These are phyloP conservation scores for Wickerhamiella qilinensis DNA, from an alignment of 805 yeast species.

Conservation along the genomic window DNA sequence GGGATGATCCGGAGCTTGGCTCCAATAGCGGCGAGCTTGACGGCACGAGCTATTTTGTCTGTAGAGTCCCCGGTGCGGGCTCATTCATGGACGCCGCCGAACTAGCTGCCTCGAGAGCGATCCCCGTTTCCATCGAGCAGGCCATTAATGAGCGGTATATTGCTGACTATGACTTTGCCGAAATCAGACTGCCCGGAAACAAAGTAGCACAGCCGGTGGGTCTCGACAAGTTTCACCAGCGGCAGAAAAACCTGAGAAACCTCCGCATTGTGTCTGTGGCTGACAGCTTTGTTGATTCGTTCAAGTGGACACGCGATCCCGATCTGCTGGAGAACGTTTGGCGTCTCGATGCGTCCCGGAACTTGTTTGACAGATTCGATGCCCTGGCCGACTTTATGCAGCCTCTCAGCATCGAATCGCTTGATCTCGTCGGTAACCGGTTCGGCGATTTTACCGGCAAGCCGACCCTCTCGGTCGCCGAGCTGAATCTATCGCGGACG, in stretches of 20 bases:
- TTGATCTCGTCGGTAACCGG: slow-evolving; percentile 34
- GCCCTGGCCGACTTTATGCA: slow-evolving; percentile 26
- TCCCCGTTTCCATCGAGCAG: slow-evolving; percentile 20
- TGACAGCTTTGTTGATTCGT: slow-evolving; percentile 22
- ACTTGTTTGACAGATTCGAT: slow-evolving; percentile 32
- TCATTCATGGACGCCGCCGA: slow-evolving; percentile 40
- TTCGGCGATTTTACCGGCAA: slow-evolving; percentile 8
- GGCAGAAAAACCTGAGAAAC: slow-evolving; percentile 31
- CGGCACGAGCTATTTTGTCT: slow-evolving; percentile 39
- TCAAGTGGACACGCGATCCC: neutral
- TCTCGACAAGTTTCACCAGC: slow-evolving; percentile 36
- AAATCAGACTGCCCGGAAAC: slow-evolving; percentile 32
- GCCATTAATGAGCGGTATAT: slow-evolving; percentile 40
- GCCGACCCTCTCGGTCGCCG: slow-evolving; percentile 14
- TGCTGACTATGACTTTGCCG: slow-evolving; percentile 14
- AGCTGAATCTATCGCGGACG: slow-evolving; percentile 26
- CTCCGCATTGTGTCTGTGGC: slow-evolving; percentile 38
- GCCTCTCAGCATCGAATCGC: slow-evolving; percentile 22
- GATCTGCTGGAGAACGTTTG: slow-evolving; percentile 5
- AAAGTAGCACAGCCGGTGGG: slow-evolving; percentile 52
- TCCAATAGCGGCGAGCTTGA: slow-evolving; percentile 49
- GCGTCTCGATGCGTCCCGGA: slow-evolving; percentile 43
- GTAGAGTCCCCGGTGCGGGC: slow-evolving; percentile 31
- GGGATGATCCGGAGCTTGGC: slow-evolving; percentile 63
- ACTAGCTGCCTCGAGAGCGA: slow-evolving; percentile 21